Conservation (phyloP, 371 early-diverging fungal genomes). For the Capniomyces stellatus region DNA sequence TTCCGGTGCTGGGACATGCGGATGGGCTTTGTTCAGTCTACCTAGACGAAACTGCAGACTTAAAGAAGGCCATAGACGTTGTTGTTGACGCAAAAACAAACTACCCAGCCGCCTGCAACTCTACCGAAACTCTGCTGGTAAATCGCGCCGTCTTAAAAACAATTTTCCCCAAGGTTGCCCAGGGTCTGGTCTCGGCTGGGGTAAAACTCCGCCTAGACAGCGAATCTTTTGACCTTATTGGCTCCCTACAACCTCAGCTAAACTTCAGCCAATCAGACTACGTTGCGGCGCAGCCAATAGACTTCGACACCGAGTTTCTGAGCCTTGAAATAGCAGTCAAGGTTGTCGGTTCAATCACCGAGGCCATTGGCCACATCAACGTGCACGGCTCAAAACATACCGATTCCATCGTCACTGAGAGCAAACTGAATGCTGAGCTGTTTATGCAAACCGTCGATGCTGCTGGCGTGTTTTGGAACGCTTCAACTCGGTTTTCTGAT, state of each 20-base stretch:
- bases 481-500: constrained; percentile 89
- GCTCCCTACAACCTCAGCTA: background rate
- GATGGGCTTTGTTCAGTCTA: constrained; percentile 88
- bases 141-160: constrained; percentile 35
- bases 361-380: constrained; percentile 81
- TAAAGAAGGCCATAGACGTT: constrained; percentile 47
- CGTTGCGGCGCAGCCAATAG: constrained; percentile 16
- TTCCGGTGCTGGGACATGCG: constrained; percentile 96
- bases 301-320: constrained; percentile 79
- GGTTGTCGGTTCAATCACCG: constrained; percentile 49
- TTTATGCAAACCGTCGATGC: constrained; percentile 87
- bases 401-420: constrained; percentile 77
- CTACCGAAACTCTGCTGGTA: constrained; percentile 81
- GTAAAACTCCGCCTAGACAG: constrained; percentile 46
- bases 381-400: constrained; percentile 87
- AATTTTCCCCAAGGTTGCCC: constrained; percentile 30
- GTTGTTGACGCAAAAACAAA: constrained; percentile 85
- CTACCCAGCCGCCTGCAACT: constrained; percentile 92
- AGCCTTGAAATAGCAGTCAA: constrained; percentile 69
- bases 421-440: constrained; percentile 41
- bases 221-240: constrained; percentile 4
- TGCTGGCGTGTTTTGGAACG: constrained; percentile 96
- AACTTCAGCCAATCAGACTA: background rate
- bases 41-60: constrained; percentile 64
- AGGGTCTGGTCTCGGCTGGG: constrained; percentile 30